Conservation (phyloP, 768 basidiomycete genomes). For the Podaxis sp. region DNA sequence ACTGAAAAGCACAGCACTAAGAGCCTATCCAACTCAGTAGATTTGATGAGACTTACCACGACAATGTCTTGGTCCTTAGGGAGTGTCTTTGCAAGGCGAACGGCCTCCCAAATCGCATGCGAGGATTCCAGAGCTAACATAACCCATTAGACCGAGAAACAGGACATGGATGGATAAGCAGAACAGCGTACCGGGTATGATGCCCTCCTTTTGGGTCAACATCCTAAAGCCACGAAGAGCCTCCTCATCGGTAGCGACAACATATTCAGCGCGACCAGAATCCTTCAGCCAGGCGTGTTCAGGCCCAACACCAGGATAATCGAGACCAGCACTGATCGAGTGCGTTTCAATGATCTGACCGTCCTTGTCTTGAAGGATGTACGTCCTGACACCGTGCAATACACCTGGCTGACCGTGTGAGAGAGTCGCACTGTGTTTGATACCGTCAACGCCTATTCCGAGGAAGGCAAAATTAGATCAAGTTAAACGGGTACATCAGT, state of each 20-base stretch:
- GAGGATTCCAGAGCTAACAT: constrained; percentile 84
- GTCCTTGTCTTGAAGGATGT: constrained; percentile 82
- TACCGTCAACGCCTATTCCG: constrained; percentile 72
- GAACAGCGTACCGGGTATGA: constrained; percentile 77
- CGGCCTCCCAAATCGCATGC: constrained; percentile 93
- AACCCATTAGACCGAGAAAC: constrained; percentile 7
- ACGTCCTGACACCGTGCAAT: constrained; percentile 93
- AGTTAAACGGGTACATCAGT: not conserved
- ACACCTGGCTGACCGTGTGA: constrained; percentile 91
- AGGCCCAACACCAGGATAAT: constrained; percentile 97
- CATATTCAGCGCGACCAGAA: constrained; percentile 89
- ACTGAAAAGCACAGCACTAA: constrained; percentile 44
- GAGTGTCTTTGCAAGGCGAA: constrained; percentile 81
- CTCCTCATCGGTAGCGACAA: constrained; percentile 91
- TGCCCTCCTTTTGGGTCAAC: constrained; percentile 91
- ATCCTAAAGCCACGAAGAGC: constrained; percentile 91
- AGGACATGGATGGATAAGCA: not conserved
- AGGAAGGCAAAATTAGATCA: not conserved
- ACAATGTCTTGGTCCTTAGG: constrained; percentile 86
- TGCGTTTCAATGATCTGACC: constrained; percentile 98
- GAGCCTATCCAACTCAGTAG: not conserved
- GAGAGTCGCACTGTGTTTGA: constrained; percentile 90
- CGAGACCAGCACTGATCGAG: constrained; percentile 93
- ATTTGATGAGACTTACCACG: constrained; percentile 58
- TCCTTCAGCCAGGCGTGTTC: constrained; percentile 99